phyloP scores from a whole-genome alignment of 2,329 filamentous ascomycete species.

The Verticillium dahliae region DNA sequence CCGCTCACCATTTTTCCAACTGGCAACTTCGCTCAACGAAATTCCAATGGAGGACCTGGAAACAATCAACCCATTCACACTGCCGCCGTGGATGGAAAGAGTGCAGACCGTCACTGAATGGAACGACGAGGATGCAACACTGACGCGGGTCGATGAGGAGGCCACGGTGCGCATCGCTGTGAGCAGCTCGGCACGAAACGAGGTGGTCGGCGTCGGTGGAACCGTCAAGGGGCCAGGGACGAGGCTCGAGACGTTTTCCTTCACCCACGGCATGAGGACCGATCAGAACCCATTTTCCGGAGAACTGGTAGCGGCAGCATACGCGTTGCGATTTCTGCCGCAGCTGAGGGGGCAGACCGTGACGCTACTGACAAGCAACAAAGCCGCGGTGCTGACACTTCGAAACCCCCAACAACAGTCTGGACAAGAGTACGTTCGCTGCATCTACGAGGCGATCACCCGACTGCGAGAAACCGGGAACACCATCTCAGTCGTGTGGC shows the following conservation, averaged over 20 bases:
- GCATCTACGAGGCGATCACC: conserved; percentile 11
- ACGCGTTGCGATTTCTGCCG: conserved; percentile 8
- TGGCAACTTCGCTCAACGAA: conserved; percentile 13
- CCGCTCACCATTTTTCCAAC: not conserved
- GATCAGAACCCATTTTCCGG: conserved; percentile 13
- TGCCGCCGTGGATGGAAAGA: conserved; percentile 6
- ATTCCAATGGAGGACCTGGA: conserved; percentile 4
- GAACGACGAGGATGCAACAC: not conserved
- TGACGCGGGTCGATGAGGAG: not conserved
- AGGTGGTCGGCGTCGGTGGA: conserved; percentile 11
- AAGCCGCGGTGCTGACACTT: conserved; percentile 10
- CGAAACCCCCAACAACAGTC: conserved; percentile 12
- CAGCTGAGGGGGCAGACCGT: conserved; percentile 5
- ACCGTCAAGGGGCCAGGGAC: conserved; percentile 3
- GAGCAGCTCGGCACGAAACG: conserved; percentile 12
- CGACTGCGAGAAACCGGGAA: not conserved
- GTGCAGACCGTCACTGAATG: conserved; percentile 5
- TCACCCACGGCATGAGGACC: conserved; percentile 11
- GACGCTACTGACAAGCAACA: conserved; percentile 11
- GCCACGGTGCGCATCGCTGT: conserved; percentile 6
- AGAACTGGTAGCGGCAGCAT: conserved; percentile 11
- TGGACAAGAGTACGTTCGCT: conserved; percentile 12
- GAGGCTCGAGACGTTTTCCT: conserved; percentile 10
- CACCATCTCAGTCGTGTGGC: not conserved
- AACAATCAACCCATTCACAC: conserved; percentile 8